phyloP scores from a whole-genome alignment of 176 grass and related monocot genomes.

The Triticum dicoccoides region DNA sequence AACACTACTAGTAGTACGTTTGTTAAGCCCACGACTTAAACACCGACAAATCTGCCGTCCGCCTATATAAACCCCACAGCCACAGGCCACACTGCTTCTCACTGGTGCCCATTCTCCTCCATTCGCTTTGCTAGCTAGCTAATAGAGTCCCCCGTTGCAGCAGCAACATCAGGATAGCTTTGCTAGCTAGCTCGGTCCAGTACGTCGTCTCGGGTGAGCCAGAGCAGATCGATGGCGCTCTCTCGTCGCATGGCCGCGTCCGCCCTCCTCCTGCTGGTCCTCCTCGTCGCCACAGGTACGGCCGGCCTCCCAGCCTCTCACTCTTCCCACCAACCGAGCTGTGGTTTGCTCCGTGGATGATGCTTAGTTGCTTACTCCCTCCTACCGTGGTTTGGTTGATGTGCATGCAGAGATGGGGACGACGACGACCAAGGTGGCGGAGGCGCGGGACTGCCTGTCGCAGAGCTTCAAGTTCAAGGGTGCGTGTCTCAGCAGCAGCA shows the following conservation, averaged over 20 bases:
- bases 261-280: constrained; percentile 43
- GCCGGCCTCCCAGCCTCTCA: too few species aligned
- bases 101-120: not conserved
- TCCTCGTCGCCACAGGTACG: constrained; percentile 58
- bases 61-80: constrained; percentile 28
- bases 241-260: constrained; percentile 41
- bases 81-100: not conserved
- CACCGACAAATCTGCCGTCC: too few species aligned
- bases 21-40: not conserved
- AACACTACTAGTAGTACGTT: too few species aligned
- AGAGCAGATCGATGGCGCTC: constrained; percentile 12
- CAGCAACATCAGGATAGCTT: not conserved
- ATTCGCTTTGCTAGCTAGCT: not conserved
- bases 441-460: constrained; percentile 65
- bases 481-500: constrained; percentile 43
- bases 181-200: not conserved
- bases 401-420: constrained; percentile 43
- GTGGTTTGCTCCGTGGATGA: not conserved
- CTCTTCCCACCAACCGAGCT: not conserved
- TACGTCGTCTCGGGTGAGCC: not conserved
- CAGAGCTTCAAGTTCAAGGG: constrained; percentile 73
- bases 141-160: not conserved
- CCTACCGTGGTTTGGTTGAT: too few species aligned
- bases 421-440: constrained; percentile 38
- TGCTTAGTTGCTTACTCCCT: too few species aligned